Evolutionary conservation across 2,329 filamentous ascomycete species (phyloP), one percentile per base, ranked within the genome.

Genomic region (Chrysoporthe cubensis): DNA sequence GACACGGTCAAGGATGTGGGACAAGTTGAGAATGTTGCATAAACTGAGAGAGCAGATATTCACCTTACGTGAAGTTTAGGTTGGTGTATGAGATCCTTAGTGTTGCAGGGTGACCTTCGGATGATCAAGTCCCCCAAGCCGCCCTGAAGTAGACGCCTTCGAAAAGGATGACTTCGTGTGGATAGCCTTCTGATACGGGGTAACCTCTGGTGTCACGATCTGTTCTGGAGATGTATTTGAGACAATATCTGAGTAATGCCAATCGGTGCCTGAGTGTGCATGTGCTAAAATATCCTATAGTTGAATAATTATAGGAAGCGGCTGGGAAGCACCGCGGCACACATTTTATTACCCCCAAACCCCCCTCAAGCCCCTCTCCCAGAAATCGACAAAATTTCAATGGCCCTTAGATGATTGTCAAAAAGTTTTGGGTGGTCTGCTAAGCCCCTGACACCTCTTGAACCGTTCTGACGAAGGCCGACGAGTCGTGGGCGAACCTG

Each of bases 401-500:
- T 40, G 37, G 9, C 9, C 9, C 6, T 40, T 40, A 9, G 37
- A 40, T 40, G 6, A 7, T 9, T 40, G 37, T 40, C 6, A 40
- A 2, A 9, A 9, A 9, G 37, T 40, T 40, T 9, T 40, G 37
- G 37, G 9, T 40, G 26, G 21, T 13, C 8, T 56, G 26, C 52
- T 40, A 82, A 16, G 78, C 78, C 69, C 80, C 80, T 9, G 87
- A 86, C 43, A 96, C 88, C 77, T 96, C 93, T 43, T 83, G 78
- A 59, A 95, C 88, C 5, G 93, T 92, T 79, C 87, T 87, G 69
- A 87, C 84, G 72, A 96, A 88, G 64, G 90, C 89, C 46, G 85
- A 84, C 9, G 91, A 85, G 74, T 95, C 89, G 79, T 96, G 93
- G 14, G 88, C 93, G 77, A 96, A 96, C 40, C 93, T 81, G 0